These are phyloP conservation scores for Tolypocladium amazonense DNA, from an alignment of 2,329 filamentous ascomycete genomes.

Conservation along the genomic window DNA sequence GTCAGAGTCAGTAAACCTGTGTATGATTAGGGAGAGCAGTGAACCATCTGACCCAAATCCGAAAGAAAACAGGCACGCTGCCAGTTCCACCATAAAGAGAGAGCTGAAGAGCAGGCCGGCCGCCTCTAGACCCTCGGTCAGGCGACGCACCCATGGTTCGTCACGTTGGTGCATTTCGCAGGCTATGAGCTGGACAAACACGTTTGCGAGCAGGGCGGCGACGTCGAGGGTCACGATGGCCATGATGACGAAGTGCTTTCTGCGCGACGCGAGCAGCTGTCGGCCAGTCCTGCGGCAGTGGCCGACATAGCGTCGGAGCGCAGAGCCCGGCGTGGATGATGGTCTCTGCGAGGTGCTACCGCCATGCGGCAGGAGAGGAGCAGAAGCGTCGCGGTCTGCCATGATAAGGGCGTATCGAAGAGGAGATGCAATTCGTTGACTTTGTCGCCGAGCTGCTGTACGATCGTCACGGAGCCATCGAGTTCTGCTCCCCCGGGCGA, in stretches of 20 bases:
- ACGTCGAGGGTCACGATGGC: slow-evolving; percentile 34
- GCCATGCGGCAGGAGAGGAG: background rate
- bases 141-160: slow-evolving; percentile 28
- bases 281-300: slow-evolving; percentile 4
- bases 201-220: slow-evolving; percentile 31
- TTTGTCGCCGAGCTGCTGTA: no score
- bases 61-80: slow-evolving; percentile 49
- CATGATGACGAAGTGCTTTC: slow-evolving; percentile 35
- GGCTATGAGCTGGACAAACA: slow-evolving; percentile 36
- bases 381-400: background rate
- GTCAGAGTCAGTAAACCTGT: background rate
- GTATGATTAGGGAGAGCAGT: background rate
- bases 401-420: background rate
- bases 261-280: slow-evolving; percentile 21
- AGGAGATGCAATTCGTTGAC: background rate
- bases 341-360: background rate
- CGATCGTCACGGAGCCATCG: background rate
- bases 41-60: slow-evolving; percentile 39
- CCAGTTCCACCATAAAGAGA: slow-evolving; percentile 54
- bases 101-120: slow-evolving; percentile 50
- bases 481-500: background rate
- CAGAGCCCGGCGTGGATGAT: background rate
- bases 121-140: slow-evolving; percentile 31
- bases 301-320: background rate
- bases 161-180: slow-evolving; percentile 31